phyloP scores from a whole-genome alignment of 1,284 basidiomycete genomes.

The Fomitopsis betulina region DNA sequence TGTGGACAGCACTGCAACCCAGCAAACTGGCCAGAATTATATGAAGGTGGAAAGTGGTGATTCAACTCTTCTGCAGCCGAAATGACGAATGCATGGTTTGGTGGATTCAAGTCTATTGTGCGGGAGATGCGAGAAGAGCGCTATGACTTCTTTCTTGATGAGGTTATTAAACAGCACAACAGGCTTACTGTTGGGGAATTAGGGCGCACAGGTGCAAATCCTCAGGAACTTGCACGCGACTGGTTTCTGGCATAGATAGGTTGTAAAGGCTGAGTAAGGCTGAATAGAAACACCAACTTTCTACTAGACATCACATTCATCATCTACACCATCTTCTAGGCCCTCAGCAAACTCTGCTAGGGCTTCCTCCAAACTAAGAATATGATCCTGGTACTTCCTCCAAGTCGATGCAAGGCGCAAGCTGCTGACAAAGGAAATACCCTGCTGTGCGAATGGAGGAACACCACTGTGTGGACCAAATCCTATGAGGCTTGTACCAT shows the following conservation, averaged over 20 bases:
- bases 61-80: conserved; percentile 26
- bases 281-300: too few relatives aligned
- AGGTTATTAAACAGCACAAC: conserved; percentile 30
- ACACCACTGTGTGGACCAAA: not conserved
- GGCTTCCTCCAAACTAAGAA: not conserved
- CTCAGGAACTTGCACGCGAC: conserved; percentile 2
- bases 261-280: too few relatives aligned
- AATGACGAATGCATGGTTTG: conserved; percentile 25
- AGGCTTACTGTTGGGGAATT: conserved; percentile 8
- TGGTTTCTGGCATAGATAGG: not conserved
- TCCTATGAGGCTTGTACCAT: not conserved
- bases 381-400: not conserved
- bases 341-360: not conserved
- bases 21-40: conserved; percentile 21
- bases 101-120: conserved; percentile 19
- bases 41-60: conserved; percentile 21
- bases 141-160: conserved; percentile 34
- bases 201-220: conserved; percentile 15
- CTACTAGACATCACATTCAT: too few relatives aligned
- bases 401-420: not conserved
- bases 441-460: not conserved
- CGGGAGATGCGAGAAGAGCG: conserved; percentile 20
- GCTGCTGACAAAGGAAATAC: not conserved
- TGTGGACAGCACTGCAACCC: conserved; percentile 31
- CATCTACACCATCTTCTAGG: not conserved